Conservation (phyloP, 1,139 yeast genomes). For the Hyphopichia wangnamkhiaoensis region DNA sequence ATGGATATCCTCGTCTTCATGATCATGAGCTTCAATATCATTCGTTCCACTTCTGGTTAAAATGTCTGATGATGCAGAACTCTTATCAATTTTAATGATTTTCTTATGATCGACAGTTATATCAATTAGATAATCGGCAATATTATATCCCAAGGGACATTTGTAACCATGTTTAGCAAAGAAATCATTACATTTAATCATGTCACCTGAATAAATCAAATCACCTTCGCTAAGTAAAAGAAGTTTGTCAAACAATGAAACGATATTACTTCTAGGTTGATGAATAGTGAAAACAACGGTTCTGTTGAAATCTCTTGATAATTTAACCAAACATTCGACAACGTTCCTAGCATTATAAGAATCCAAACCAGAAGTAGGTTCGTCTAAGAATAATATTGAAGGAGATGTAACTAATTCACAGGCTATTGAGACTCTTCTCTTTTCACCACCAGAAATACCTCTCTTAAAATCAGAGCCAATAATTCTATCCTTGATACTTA, state of each 20-base stretch:
- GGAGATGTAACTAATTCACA: slow-evolving; percentile 89
- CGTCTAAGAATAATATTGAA: slow-evolving; percentile 76
- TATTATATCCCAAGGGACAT: slow-evolving; percentile 88
- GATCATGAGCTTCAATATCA: slow-evolving; percentile 20
- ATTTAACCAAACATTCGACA: slow-evolving; percentile 75
- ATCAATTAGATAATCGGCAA: slow-evolving; percentile 92
- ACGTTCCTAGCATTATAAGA: slow-evolving; percentile 93
- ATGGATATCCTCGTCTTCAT: slow-evolving; percentile 37
- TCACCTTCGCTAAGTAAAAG: slow-evolving; percentile 82
- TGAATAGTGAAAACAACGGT: slow-evolving; percentile 92
- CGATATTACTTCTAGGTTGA: slow-evolving; percentile 97
- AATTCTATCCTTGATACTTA: slow-evolving; percentile 77
- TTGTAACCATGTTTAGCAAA: slow-evolving; percentile 73
- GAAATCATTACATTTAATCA: slow-evolving; percentile 68
- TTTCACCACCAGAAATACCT: slow-evolving; percentile 95
- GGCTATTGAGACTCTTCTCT: slow-evolving; percentile 85
- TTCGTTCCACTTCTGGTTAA: slow-evolving; percentile 15
- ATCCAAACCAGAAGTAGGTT: slow-evolving; percentile 94
- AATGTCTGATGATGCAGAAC: slow-evolving; percentile 20
- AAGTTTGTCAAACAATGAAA: slow-evolving; percentile 82
- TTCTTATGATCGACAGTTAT: slow-evolving; percentile 69
- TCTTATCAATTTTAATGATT: slow-evolving; percentile 22
- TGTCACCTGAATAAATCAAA: slow-evolving; percentile 83
- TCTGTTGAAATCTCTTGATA: slow-evolving; percentile 78
- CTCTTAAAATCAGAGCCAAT: slow-evolving; percentile 88